Evolutionary conservation across 2,329 filamentous ascomycete species (phyloP), one percentile per base, ranked within the genome.

Genomic region (Mycocentrospora acerina): DNA sequence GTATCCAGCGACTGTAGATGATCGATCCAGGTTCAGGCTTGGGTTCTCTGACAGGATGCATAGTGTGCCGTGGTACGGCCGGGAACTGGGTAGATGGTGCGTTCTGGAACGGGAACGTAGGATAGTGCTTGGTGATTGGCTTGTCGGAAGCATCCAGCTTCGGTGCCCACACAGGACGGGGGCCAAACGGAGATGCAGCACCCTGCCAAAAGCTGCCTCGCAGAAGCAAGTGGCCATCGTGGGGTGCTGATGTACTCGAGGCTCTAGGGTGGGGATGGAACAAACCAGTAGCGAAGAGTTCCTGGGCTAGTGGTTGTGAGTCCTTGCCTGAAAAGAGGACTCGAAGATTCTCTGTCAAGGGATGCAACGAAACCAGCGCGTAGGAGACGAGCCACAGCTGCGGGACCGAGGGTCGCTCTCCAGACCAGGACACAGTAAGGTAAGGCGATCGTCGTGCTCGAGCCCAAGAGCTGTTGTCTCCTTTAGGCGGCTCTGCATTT

Each of bases 1-100:
- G 85, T 44, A 90, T 83, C 72, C 83, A 90, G 40, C 87, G 81
- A 60, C 85, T 88, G 71, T 91, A 91, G 51, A 87, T 77, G 44
- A 85, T 76, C 1, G 82, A 78, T 3, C 85, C 85, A 0, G 84
- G 83, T 2, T 73, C 70, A 4, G 87, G 86, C 70, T 91, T 90
- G 24, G 81, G 76, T 1, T 82, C 81, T 7, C 87, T 82, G 7
- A 84, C 74, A 3, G 86, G 86, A 66, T 90, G 86, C 66, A 79
- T 82, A 9, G 80, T 73, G 61, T 85, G 79, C 9, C 79, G 68
- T 4, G 70, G 71, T 38, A 74, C 60, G 4, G 70, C 61, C 10
- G 71, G 71, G 36, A 72, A 73, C 31, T 68, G 66, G 24, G 71
- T 78, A 3, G 73, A 76, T 43, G 76, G 67, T 17, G 72, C 68